These are phyloP conservation scores for Vigna nakashimae DNA, from an alignment of 306 rosid species.

Conservation along the genomic window DNA sequence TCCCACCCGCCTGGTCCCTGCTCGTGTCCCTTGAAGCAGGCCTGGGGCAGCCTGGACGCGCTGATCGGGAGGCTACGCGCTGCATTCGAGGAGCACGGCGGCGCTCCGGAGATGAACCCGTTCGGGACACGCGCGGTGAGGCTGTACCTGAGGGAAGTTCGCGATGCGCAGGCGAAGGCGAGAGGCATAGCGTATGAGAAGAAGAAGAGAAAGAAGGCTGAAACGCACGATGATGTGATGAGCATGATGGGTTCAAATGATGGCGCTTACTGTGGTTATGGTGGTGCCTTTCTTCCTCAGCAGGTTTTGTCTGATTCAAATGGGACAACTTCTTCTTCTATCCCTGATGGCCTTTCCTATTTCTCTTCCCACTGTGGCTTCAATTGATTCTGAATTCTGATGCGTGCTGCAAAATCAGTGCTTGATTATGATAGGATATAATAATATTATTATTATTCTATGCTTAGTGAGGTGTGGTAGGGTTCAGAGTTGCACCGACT, in stretches of 20 bases:
- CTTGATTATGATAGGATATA: neutral
- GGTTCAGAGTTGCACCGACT: conserved; percentile 27
- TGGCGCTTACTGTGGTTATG: conserved; percentile 9
- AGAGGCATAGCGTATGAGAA: conserved; percentile 77
- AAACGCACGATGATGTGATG: neutral
- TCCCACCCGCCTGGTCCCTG: conserved; percentile 77
- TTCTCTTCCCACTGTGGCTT: conserved; percentile 5
- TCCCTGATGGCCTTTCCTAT: conserved; percentile 25
- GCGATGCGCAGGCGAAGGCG: conserved; percentile 67
- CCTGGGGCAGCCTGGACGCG: conserved; percentile 57
- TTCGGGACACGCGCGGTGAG: conserved; percentile 78
- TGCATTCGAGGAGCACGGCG: conserved; percentile 81
- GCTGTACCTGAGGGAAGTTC: conserved; percentile 60
- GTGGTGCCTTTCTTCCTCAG: conserved; percentile 21
- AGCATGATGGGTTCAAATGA: conserved; percentile 10
- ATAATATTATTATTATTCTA: neutral
- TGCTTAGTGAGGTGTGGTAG: conserved; percentile 34
- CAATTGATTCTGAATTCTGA: neutral
- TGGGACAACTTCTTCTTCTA: neutral
- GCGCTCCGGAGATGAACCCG: conserved; percentile 55
- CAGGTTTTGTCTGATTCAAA: conserved; percentile 23
- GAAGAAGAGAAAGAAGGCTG: conserved; percentile 58
- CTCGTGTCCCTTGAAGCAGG: conserved; percentile 65
- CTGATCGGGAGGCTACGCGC: conserved; percentile 70
- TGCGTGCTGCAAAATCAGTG: neutral